phyloP scores from a whole-genome alignment of 768 basidiomycete species.

The Gloeophyllum trabeum region DNA sequence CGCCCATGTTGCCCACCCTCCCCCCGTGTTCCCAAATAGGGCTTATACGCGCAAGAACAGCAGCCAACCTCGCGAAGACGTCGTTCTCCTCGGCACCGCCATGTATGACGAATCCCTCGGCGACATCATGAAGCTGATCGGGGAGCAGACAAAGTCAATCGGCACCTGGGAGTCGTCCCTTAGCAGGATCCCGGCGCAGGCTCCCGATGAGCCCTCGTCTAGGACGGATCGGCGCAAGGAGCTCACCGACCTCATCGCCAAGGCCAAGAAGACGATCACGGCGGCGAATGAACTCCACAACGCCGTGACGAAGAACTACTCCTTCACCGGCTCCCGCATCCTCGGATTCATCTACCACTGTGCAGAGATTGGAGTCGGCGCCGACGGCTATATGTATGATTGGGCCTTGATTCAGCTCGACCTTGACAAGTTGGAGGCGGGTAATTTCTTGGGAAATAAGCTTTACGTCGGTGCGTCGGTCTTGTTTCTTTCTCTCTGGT shows the following conservation, averaged over 20 bases:
- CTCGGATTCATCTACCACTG: slow-evolving; percentile 21
- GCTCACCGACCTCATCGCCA: slow-evolving; percentile 9
- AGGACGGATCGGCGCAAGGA: slow-evolving; percentile 11
- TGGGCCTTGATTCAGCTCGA: slow-evolving; percentile 17
- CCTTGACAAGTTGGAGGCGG: slow-evolving; percentile 15
- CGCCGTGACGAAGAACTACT: slow-evolving; percentile 15
- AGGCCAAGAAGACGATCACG: slow-evolving; percentile 13
- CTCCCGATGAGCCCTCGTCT: slow-evolving; percentile 11
- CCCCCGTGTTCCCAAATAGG: neutral
- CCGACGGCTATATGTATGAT: slow-evolving; percentile 14
- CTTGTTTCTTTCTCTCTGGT: slow-evolving; percentile 4
- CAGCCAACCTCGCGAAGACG: slow-evolving; percentile 17
- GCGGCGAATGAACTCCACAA: slow-evolving; percentile 15
- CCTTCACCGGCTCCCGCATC: slow-evolving; percentile 14
- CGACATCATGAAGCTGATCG: slow-evolving; percentile 14
- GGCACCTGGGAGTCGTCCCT: slow-evolving; percentile 12
- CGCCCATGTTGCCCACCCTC: neutral
- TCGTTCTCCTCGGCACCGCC: slow-evolving; percentile 19
- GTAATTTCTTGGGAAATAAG: slow-evolving; percentile 15
- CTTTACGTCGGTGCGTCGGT: slow-evolving; percentile 16
- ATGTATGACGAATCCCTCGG: slow-evolving; percentile 14
- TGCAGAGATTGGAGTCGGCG: slow-evolving; percentile 15
- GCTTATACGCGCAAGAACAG: neutral
- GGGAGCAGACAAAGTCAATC: slow-evolving; percentile 4
- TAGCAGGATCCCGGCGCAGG: slow-evolving; percentile 12